Evolutionary conservation across 441 rosid genomes (phyloP).

Genomic region (Euphorbia schlechtendalii): DNA sequence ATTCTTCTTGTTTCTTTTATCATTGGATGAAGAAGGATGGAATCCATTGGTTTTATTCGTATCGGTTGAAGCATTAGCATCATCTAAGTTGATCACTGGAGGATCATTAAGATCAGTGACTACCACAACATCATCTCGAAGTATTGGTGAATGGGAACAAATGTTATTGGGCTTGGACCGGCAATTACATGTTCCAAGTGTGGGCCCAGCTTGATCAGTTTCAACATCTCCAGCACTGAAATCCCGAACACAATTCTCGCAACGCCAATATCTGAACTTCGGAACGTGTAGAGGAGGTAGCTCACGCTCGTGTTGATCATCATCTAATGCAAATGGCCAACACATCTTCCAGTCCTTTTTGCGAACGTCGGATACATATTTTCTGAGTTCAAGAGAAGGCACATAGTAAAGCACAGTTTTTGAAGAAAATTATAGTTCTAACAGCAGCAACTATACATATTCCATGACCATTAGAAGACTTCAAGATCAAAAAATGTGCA

Average conservation of each 20-base stretch:
- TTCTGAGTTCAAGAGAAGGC: slow-evolving; percentile 43
- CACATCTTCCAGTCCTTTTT: slow-evolving; percentile 46
- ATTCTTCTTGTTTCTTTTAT: slow-evolving; percentile 28
- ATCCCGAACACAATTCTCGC: slow-evolving; percentile 49
- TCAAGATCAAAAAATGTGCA: neutral
- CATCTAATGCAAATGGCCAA: slow-evolving; percentile 70
- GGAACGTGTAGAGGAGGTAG: slow-evolving; percentile 66
- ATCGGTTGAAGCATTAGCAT: slow-evolving; percentile 26
- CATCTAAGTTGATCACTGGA: slow-evolving; percentile 23
- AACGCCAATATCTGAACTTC: slow-evolving; percentile 64
- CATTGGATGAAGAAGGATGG: slow-evolving; percentile 23
- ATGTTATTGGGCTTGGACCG: slow-evolving; percentile 28
- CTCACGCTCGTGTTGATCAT: slow-evolving; percentile 22
- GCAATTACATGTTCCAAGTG: slow-evolving; percentile 16
- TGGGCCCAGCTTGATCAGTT: slow-evolving; percentile 25
- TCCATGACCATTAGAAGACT: neutral
- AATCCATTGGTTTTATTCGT: slow-evolving; percentile 17
- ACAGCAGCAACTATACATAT: neutral
- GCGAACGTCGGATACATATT: slow-evolving; percentile 70
- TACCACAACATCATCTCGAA: slow-evolving; percentile 25
- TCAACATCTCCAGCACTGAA: slow-evolving; percentile 23
- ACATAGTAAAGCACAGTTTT: slow-evolving; percentile 10
- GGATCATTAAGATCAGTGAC: slow-evolving; percentile 28
- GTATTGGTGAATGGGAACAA: slow-evolving; percentile 27
- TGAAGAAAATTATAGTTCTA: slow-evolving; percentile 1